Base-by-base conservation (phyloP, 2,329 filamentous ascomycete species). In the Aspergillus pseudonomiae region DNA sequence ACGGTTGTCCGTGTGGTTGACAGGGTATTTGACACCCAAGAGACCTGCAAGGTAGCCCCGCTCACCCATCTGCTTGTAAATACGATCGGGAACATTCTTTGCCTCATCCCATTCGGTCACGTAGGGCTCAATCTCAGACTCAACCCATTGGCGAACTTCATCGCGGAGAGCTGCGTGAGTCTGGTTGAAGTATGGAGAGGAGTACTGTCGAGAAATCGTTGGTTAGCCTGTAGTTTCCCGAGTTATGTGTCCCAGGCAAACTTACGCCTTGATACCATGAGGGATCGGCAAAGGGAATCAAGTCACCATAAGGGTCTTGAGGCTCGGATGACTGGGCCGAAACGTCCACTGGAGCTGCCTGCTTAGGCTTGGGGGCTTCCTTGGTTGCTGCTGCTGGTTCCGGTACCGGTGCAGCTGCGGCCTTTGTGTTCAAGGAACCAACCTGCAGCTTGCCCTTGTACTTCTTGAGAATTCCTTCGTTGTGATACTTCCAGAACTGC, bases 91-190 rank as follows among this genome's bases (percentile, higher is more conserved):
- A 1, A 98, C 93, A 75, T 89, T 87, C 83, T 93, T 96, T 72
- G 90, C 92, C 84, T 98, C 95, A 71, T 99, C 95, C 95, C 95
- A 99, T 78, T 99, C 95, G 46, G 89, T 91, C 62, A 98, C 92
- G 72, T 94, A 86, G 26, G 95, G 94, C 83, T 97, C 93, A 77
- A 98, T 90, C 72, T 93, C 92, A 62, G 84, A 86, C 65, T 96
- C 92, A 61, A 99, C 88, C 94, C 94, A 99, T 83, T 93, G 86
- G 74, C 95, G 91, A 65, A 97, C 85, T 83, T 99, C 95, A 68
- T 88, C 90, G 65, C 95, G 93, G 57, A 99, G 90, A 58, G 93
- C 93, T 62, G 89, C 94, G 80, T 99, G 95, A 6, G 92, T 89
- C 80, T 97, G 90, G 81, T 97, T 97, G 86, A 91, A 96, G 86